Conservation (phyloP, 192 early-diverging fungal genomes). For the Phycomyces nitens region DNA sequence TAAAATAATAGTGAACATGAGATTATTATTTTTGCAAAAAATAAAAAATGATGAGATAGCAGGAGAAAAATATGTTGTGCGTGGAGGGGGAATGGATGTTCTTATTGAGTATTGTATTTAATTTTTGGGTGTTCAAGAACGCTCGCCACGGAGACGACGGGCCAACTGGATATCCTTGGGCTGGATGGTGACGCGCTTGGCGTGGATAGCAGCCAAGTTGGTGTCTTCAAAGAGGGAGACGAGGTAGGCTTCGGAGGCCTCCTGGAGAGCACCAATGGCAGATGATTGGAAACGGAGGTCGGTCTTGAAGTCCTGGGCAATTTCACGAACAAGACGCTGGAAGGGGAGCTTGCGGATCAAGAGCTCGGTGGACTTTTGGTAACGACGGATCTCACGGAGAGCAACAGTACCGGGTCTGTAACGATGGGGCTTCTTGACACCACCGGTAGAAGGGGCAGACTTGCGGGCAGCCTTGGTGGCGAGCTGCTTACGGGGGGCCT, state of each 20-base stretch:
- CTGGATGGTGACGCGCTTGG: constrained; percentile 99
- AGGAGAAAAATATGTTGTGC: background rate
- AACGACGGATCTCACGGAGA: constrained; percentile 88
- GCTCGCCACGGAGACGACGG: constrained; percentile 91
- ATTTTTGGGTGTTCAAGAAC: constrained; percentile 56
- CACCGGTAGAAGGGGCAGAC: constrained; percentile 86
- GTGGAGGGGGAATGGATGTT: background rate
- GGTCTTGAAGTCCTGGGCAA: constrained; percentile 99
- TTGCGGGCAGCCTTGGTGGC: constrained; percentile 97
- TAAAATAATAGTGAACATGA: no score
- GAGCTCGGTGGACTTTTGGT: constrained; percentile 95
- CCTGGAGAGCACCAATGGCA: constrained; percentile 98
- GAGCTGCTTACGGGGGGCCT: constrained; percentile 95
- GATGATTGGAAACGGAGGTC: constrained; percentile 99
- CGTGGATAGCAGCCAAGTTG: constrained; percentile 96
- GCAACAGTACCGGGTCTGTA: constrained; percentile 88
- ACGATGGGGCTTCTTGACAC: constrained; percentile 92
- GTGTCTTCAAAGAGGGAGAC: constrained; percentile 94
- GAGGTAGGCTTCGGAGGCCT: constrained; percentile 94
- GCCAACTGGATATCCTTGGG: constrained; percentile 99
- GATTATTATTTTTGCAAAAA: constrained; percentile 3
- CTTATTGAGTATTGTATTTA: constrained; percentile 4
- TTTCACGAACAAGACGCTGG: constrained; percentile 97
- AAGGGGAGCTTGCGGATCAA: constrained; percentile 92
- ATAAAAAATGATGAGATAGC: background rate